Base-by-base conservation (phyloP, 805 yeast genomes). In the Candida chauliodis region DNA sequence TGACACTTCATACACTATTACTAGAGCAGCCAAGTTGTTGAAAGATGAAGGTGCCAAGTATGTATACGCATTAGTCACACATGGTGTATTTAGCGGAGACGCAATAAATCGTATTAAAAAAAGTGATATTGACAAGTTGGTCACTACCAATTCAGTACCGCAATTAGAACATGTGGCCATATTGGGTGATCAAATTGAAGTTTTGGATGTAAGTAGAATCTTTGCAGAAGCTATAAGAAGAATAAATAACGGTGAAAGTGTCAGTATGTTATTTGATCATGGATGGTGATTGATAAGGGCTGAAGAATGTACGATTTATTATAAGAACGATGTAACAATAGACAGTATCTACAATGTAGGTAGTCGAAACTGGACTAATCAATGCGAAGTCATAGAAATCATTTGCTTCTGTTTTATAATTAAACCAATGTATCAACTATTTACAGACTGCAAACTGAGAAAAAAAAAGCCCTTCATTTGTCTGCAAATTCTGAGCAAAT, bases 221-320 rank as follows among this genome's bases (percentile, higher is more conserved):
- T 84, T 93, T 51, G 96, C 95, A 13, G 99, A 93, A 62, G 91
- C 97, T 2, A 88, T 93, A 31, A 75, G 99, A 58, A 75, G 99
- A 59, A 91, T 93, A 36, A 95, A 93, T 61, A 93, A 93, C 51
- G 99, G 99, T 49, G 99, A 93, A 67, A 80, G 91, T 11, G 95
- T 93, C 13, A 83, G 95, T 14, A 84, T 88, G 86, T 69, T 93
- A 44, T 93, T 90, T 63, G 96, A 89, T 52, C 90, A 85, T 50
- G 95, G 79, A 2, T 74, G 79, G 78, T 76, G 22, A 24, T 8
- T 29, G 16, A 24, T 24, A 4, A n/a, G n/a, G n/a, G n/a, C n/a
- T n/a, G n/a, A n/a, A n/a, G n/a, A n/a, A n/a, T n/a, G n/a, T n/a
- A n/a, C n/a, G n/a, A n/a, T n/a, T n/a, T n/a, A n/a, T n/a, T n/a